phyloP scores from a whole-genome alignment of 2,329 filamentous ascomycete genomes.

The Aspergillus pseudoglaucus region DNA sequence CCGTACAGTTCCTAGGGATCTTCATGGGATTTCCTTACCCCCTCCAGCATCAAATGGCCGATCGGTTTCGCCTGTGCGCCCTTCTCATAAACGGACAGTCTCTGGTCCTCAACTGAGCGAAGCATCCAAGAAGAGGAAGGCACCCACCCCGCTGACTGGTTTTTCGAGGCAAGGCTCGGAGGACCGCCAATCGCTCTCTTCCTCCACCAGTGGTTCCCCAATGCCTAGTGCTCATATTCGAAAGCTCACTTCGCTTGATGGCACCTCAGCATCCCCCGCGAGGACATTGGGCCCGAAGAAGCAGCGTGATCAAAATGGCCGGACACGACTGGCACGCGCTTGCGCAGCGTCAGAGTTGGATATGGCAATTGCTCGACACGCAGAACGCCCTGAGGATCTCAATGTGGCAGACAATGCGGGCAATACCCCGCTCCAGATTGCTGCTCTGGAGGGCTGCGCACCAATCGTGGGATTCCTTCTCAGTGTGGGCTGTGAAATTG shows the following conservation, averaged over 20 bases:
- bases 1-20: constrained; percentile 13
- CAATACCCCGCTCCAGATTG: constrained; percentile 94
- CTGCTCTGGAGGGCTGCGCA: constrained; percentile 76
- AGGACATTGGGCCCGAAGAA: constrained; percentile 68
- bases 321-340: constrained; percentile 82
- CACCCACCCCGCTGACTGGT: constrained; percentile 37
- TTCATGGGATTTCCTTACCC: constrained; percentile 20
- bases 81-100: constrained; percentile 30
- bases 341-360: constrained; percentile 82
- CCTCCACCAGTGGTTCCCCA: constrained; percentile 39
- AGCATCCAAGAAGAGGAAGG: constrained; percentile 28
- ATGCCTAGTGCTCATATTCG: constrained; percentile 35
- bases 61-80: constrained; percentile 31
- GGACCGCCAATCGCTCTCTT: constrained; percentile 40
- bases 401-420: constrained; percentile 88
- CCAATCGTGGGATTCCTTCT: constrained; percentile 85
- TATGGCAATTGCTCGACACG: constrained; percentile 64
- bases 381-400: constrained; percentile 77
- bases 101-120: constrained; percentile 28
- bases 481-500: constrained; percentile 73
- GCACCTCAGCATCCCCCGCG: constrained; percentile 55
- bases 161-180: constrained; percentile 40
- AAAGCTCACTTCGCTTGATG: constrained; percentile 36
- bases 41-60: constrained; percentile 26
- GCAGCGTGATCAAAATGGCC: constrained; percentile 84